Evolutionary conservation across 306 rosid species (phyloP).

Genomic region (Sindora glabra): DNA sequence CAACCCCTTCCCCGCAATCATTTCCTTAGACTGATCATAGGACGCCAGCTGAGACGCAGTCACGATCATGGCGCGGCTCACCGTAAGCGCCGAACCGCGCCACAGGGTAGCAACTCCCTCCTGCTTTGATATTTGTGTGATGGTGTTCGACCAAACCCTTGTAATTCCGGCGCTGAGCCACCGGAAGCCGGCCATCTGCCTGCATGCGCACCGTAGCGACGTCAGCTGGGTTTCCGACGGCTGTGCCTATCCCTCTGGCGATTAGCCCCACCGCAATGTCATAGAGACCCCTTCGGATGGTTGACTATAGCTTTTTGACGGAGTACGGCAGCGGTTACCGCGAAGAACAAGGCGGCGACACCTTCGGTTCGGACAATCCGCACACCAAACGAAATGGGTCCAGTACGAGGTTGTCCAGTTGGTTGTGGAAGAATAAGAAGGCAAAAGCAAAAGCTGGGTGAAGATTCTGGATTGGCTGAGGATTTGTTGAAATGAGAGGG

Average conservation of each 20-base stretch:
- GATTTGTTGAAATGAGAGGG: slow-evolving; percentile 13
- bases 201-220: slow-evolving; percentile 94
- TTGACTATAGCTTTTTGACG: slow-evolving; percentile 73
- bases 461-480: slow-evolving; percentile 22
- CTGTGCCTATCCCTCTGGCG: slow-evolving; percentile 76
- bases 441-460: slow-evolving; percentile 50
- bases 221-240: slow-evolving; percentile 83
- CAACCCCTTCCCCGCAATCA: slow-evolving; percentile 38
- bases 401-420: neutral
- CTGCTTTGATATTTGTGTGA: slow-evolving; percentile 41
- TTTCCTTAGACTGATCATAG: slow-evolving; percentile 73
- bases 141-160: slow-evolving; percentile 65
- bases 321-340: slow-evolving; percentile 75
- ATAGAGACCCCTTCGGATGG: slow-evolving; percentile 84
- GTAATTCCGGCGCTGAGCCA: slow-evolving; percentile 55
- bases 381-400: slow-evolving; percentile 50
- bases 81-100: slow-evolving; percentile 86
- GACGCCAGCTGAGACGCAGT: slow-evolving; percentile 88
- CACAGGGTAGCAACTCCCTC: slow-evolving; percentile 74
- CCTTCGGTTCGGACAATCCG: slow-evolving; percentile 47
- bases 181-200: slow-evolving; percentile 80
- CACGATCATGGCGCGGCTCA: slow-evolving; percentile 91
- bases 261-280: slow-evolving; percentile 55
- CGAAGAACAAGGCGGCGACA: slow-evolving; percentile 50
- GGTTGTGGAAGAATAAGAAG: slow-evolving; percentile 20